Percentiles rank a stretch among this genome's conserved stretches.
Evolutionary conservation across 306 rosid genomes (phyloP).

Genomic region (Erythrophleum fordii): DNA sequence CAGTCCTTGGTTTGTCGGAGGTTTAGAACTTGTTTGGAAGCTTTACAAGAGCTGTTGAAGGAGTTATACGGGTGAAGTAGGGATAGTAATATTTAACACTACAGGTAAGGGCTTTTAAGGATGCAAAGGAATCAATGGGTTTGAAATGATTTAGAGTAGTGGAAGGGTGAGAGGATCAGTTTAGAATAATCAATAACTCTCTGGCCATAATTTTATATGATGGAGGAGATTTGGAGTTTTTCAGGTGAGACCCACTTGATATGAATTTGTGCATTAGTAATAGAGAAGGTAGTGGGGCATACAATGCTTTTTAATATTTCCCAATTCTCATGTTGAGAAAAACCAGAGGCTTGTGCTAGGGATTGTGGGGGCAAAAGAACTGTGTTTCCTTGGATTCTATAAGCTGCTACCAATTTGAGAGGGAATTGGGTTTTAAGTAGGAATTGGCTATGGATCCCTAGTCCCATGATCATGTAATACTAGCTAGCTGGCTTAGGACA

Average conservation of each 20-base stretch:
- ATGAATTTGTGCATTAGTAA: slow-evolving; percentile 47
- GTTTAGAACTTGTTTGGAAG: slow-evolving; percentile 1
- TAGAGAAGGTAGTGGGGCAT: slow-evolving; percentile 46
- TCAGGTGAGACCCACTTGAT: slow-evolving; percentile 58
- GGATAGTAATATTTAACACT: slow-evolving; percentile 26
- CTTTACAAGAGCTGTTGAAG: slow-evolving; percentile 32
- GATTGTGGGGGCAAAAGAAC: slow-evolving; percentile 54
- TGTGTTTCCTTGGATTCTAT: slow-evolving; percentile 82
- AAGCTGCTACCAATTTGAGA: slow-evolving; percentile 51
- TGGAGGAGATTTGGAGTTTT: slow-evolving; percentile 57
- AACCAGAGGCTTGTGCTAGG: slow-evolving; percentile 52
- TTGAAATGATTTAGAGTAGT: slow-evolving; percentile 74
- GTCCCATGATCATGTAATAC: slow-evolving; percentile 11
- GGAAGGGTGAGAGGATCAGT: slow-evolving; percentile 51
- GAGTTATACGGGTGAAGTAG: slow-evolving; percentile 38
- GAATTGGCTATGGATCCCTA: slow-evolving; percentile 56
- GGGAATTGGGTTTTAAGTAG: slow-evolving; percentile 56
- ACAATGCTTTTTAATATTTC: slow-evolving; percentile 43
- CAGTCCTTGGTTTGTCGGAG: slow-evolving; percentile 8
- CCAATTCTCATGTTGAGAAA: slow-evolving; percentile 44
- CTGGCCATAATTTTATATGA: slow-evolving; percentile 52
- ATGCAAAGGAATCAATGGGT: slow-evolving; percentile 55
- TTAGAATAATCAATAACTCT: slow-evolving; percentile 50
- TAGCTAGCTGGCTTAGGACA: slow-evolving; percentile 30
- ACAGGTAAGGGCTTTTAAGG: slow-evolving; percentile 47